A percentile compares a stretch with the other conserved stretches of the same genome.
Conservation (phyloP, 495 filamentous ascomycete genomes). For the Xylaria intraflava region DNA sequence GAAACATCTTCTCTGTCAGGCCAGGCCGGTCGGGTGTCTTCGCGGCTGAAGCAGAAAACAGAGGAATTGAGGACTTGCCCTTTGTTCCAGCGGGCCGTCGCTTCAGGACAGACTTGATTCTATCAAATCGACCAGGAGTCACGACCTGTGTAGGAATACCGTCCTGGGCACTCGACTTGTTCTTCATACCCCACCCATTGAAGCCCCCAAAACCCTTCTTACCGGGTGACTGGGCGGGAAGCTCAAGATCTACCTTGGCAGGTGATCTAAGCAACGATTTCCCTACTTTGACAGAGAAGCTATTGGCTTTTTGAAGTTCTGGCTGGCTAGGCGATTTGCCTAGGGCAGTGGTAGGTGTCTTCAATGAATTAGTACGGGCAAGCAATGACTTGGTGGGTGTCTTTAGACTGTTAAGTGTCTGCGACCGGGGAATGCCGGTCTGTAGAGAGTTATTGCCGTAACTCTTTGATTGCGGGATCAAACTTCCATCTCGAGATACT, state of each 20-base stretch:
- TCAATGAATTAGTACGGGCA: constrained; percentile 56
- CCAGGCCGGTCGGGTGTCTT: constrained; percentile 35
- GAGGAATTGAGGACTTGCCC: constrained; percentile 31
- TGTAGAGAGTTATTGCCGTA: constrained; percentile 26
- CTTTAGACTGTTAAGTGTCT: constrained; percentile 50
- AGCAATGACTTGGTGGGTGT: constrained; percentile 79
- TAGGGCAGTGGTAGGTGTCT: constrained; percentile 35
- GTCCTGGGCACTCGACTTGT: constrained; percentile 4
- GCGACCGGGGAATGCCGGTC: constrained; percentile 30
- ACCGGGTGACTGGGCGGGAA: constrained; percentile 27
- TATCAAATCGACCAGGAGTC: constrained; percentile 41
- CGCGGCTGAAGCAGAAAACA: constrained; percentile 27
- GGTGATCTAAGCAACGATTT: constrained; percentile 11
- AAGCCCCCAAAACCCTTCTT: constrained; percentile 22
- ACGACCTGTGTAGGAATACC: constrained; percentile 21
- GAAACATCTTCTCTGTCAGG: constrained; percentile 36
- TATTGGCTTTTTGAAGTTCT: constrained; percentile 23
- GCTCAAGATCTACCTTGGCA: constrained; percentile 10
- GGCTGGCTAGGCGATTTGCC: constrained; percentile 31
- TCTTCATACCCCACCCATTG: constrained; percentile 5
- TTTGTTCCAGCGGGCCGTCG: constrained; percentile 31
- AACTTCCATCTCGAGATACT: constrained; percentile 42
- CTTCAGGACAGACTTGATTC: constrained; percentile 46
- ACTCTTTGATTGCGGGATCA: constrained; percentile 38
- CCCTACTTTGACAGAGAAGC: constrained; percentile 34